Base-by-base conservation (phyloP, 768 basidiomycete genomes). In the Strobilomyces dryophilus region DNA sequence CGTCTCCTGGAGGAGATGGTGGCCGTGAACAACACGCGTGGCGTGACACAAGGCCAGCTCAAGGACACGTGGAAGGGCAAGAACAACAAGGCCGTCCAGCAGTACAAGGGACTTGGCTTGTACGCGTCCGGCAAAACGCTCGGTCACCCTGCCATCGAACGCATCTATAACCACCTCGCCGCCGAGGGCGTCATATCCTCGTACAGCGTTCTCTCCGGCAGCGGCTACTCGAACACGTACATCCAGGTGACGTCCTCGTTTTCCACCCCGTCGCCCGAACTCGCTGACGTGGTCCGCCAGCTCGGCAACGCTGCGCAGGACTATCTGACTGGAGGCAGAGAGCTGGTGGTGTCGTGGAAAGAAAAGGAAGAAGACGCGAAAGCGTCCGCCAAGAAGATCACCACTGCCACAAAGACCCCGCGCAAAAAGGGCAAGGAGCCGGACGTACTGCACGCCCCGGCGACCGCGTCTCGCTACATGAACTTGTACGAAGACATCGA, bases 11-110 rank as follows among this genome's bases (percentile, higher is more conserved):
- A 79, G 52, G 61, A 66, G 26, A 67, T 88, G 59, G 58, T 69
- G 34, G 58, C 68, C 8, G 59, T 64, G n/a, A 73, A 78, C 24
- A 73, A 77, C n/a, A 42, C 31, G 37, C 66, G 80, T 37, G 72
- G 79, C 8, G 73, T 89, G 45, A 89, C 92, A 4, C 69, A 81
- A 46, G 64, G 71, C 21, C 81, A 84, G 41, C 79, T 85, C 54
- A 75, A 80, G 35, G 77, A 78, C 29, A 78, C 86, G 18, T 84
- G 88, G 70, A 76, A 80, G 18, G 94, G 94, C 4, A 76, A 79
- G 40, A 83, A 79, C 44, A 57, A 59, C 47, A 73, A 66, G 24
- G 61, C 66, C 45, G 74, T 73, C 17, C 73, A 81, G 56, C 72
- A 66, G 53, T 74, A 73, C 51, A 81, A 74, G 46, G 75, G 77